Conservation (phyloP, 148 eudicot genomes). For the Diospyros lotus region DNA sequence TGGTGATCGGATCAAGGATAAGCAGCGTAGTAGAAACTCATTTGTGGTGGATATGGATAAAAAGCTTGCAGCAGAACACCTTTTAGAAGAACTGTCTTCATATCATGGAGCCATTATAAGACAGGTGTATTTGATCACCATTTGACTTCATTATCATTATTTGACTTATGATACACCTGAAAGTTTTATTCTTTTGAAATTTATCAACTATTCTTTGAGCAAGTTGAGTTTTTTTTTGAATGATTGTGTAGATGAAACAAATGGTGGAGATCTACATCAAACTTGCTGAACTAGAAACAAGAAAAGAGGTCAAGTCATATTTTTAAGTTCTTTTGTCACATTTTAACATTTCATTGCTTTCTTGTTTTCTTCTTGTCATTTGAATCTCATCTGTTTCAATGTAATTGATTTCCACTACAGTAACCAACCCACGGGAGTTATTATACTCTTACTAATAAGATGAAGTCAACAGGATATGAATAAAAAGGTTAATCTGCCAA, state of each 20-base stretch:
- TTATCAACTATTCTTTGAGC: conserved; percentile 6
- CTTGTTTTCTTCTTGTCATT: conserved; percentile 6
- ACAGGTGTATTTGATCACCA: conserved; percentile 45
- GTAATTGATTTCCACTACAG: not conserved
- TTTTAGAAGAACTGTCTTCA: conserved; percentile 62
- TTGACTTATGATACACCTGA: conserved; percentile 3
- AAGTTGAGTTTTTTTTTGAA: not conserved
- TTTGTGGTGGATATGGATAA: conserved; percentile 95
- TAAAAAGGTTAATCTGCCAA: conserved; percentile 65
- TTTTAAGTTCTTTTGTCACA: not conserved
- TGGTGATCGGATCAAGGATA: conserved; percentile 96
- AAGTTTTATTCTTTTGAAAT: not conserved
- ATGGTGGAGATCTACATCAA: conserved; percentile 96
- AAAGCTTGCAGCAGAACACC: conserved; percentile 92
- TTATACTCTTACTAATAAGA: conserved; percentile 4
- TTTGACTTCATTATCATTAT: not conserved
- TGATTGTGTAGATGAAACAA: conserved; percentile 68
- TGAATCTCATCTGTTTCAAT: not conserved
- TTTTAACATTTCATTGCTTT: conserved; percentile 1
- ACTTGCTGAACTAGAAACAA: conserved; percentile 96
- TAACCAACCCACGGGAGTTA: too few relatives aligned
- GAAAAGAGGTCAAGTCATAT: conserved; percentile 58
- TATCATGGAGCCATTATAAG: conserved; percentile 71
- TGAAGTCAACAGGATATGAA: conserved; percentile 69
- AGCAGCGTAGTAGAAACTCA: conserved; percentile 96